Evolutionary conservation across 495 filamentous ascomycete genomes (phyloP).

Genomic region (Elasticomyces elasticus): DNA sequence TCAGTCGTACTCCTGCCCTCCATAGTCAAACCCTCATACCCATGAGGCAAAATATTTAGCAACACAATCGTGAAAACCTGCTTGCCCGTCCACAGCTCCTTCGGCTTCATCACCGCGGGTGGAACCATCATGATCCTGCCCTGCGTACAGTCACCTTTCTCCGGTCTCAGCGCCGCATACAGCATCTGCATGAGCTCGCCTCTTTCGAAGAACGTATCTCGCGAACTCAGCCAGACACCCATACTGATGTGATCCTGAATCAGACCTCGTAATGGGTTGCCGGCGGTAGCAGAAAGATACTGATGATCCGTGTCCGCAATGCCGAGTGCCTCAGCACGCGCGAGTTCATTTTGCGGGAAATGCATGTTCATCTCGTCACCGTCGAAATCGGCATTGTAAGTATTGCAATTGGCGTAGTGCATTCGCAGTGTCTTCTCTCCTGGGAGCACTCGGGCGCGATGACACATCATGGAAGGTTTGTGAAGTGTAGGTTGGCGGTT

Average conservation of each 20-base stretch:
- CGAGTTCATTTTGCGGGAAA: conserved; percentile 94
- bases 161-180: conserved; percentile 79
- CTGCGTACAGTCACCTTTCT: conserved; percentile 67
- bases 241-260: conserved; percentile 99
- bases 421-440: conserved; percentile 96
- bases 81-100: conserved; percentile 89
- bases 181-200: conserved; percentile 88
- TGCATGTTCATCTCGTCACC: conserved; percentile 99
- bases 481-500: conserved; percentile 99
- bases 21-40: conserved; percentile 69
- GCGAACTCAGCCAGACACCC: conserved; percentile 77
- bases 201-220: conserved; percentile 83
- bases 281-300: conserved; percentile 87
- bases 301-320: conserved; percentile 96
- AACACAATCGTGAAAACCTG: conserved; percentile 90
- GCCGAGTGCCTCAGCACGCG: conserved; percentile 77
- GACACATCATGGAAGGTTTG: conserved; percentile 99
- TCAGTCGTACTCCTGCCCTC: conserved; percentile 66
- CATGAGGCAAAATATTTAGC: conserved; percentile 72
- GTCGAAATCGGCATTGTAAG: conserved; percentile 99
- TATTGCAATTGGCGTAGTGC: conserved; percentile 99
- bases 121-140: conserved; percentile 64
- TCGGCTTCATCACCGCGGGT: conserved; percentile 76
- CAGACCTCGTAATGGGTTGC: conserved; percentile 87
- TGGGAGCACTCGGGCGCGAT: conserved; percentile 81